Evolutionary conservation across 2,329 filamentous ascomycete species (phyloP), one percentile per base, ranked within the genome.

Genomic region (Calonectria pauciramosa): DNA sequence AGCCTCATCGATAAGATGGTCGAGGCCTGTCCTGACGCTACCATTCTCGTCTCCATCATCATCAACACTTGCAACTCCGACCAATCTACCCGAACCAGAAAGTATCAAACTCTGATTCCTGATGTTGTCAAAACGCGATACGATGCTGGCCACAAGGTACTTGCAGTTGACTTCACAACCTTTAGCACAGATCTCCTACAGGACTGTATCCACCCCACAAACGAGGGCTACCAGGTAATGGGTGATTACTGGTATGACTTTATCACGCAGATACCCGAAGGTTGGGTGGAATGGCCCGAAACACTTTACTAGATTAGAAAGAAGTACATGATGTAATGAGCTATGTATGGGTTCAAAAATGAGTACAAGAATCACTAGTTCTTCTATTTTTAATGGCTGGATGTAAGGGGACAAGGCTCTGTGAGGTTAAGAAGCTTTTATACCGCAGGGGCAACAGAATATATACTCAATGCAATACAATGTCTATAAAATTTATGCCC

Each of bases 211-310:
- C 84, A 86, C 34, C 84, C 84, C 1, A 79, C 80, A 1, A 79
- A 83, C 3, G 20, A 74, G 1, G 84, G 83, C 0, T 85, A 85
- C 44, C 66, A 74, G 1, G 23, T 80, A 8, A 70, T 85, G 28
- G 83, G 83, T 1, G 75, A 84, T 59, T 84, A 82, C 49, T 85
- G 84, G 84, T 83, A 84, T 71, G 80, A 84, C 56, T 84, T 83
- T 47, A 75, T 85, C 16, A 66, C 79, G 14, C 84, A 85, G 26
- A 79, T 85, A 5, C 83, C 84, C 0, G 60, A 77, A 0, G 76
- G 74, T 0, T 85, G 84, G 84, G 68, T 77, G 38, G 14, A 28
- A n/a, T 41, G 30, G 28, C 7, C 3, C 8, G 18, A n/a, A 56
- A 56, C 2, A 8, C 13, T 13, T n/a, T 0, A 13, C 9, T 5